These are phyloP conservation scores for Oryza brachyantha DNA, from an alignment of 176 grass and related monocot genomes.

Conservation along the genomic window DNA sequence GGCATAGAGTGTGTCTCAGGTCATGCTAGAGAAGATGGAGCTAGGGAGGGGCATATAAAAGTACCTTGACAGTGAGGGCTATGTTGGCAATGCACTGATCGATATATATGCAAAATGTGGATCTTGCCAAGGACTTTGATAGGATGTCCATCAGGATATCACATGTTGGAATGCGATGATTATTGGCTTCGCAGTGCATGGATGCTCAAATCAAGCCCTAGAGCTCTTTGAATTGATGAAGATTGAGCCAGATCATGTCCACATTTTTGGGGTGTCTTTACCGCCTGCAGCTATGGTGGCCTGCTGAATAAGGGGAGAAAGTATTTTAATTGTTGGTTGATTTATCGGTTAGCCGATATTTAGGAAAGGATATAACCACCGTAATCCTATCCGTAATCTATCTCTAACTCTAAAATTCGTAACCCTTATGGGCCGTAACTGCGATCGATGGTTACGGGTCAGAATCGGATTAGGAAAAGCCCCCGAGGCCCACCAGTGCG, in stretches of 20 bases:
- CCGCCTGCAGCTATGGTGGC: conserved; percentile 69
- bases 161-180: conserved; percentile 75
- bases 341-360: too few relatives aligned
- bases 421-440: too few relatives aligned
- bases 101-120: conserved; percentile 81
- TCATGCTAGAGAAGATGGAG: conserved; percentile 48
- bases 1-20: conserved; percentile 30
- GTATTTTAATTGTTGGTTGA: too few relatives aligned
- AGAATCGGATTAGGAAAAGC: too few relatives aligned
- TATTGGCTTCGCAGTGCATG: conserved; percentile 58
- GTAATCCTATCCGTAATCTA: too few relatives aligned
- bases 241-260: conserved; percentile 45
- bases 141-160: conserved; percentile 50
- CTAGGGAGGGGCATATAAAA: conserved; percentile 46
- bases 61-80: conserved; percentile 45
- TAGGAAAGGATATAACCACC: too few relatives aligned
- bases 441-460: too few relatives aligned
- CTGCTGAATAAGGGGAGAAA: conserved; percentile 49
- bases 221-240: conserved; percentile 56
- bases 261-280: conserved; percentile 61
- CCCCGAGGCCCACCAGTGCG: too few relatives aligned
- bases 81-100: conserved; percentile 55
- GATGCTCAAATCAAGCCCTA: conserved; percentile 45
- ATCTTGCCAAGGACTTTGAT: conserved; percentile 53
- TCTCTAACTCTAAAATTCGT: too few relatives aligned